Percentiles rank a stretch among this genome's conserved stretches.
Evolutionary conservation across 2,329 filamentous ascomycete genomes (phyloP).

Genomic region (Ophiosphaerella korrae): DNA sequence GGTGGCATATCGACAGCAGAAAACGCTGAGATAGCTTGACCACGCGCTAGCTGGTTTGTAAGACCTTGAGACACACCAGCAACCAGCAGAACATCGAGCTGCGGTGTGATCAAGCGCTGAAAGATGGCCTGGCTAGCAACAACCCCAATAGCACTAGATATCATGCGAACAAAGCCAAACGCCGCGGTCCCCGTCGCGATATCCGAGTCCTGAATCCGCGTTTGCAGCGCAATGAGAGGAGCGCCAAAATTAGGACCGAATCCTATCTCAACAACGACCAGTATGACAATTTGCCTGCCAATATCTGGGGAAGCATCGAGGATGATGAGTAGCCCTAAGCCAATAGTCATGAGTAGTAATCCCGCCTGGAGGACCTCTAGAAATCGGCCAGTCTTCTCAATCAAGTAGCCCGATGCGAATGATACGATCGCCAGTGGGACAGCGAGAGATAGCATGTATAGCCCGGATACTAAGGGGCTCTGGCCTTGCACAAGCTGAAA

Average conservation of each 20-base stretch:
- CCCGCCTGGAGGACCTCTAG: constrained; percentile 43
- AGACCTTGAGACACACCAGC: constrained; percentile 26
- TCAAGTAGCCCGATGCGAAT: constrained; percentile 54
- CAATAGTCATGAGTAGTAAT: constrained; percentile 39
- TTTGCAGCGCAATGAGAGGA: constrained; percentile 62
- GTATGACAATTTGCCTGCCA: constrained; percentile 51
- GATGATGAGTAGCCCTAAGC: constrained; percentile 40
- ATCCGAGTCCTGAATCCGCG: constrained; percentile 59
- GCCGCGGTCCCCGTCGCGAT: constrained; percentile 59
- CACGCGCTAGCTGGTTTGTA: constrained; percentile 30
- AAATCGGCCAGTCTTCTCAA: constrained; percentile 52
- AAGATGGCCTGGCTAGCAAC: constrained; percentile 59
- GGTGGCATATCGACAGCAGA: constrained; percentile 27
- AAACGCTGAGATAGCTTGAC: constrained; percentile 39
- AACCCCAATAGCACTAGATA: constrained; percentile 55
- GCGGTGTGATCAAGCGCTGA: constrained; percentile 61
- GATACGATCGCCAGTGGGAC: constrained; percentile 52
- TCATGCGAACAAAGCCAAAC: constrained; percentile 54
- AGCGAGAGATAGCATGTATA: constrained; percentile 66
- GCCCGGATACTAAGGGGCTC: constrained; percentile 61
- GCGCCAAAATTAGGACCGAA: constrained; percentile 62
- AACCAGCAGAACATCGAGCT: constrained; percentile 27
- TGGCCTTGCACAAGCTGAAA: constrained; percentile 71
- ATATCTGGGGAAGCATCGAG: constrained; percentile 19
- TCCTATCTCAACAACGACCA: constrained; percentile 58